Evolutionary conservation across 2,329 filamentous ascomycete species (phyloP).

Genomic region (Trichoderma sp.): DNA sequence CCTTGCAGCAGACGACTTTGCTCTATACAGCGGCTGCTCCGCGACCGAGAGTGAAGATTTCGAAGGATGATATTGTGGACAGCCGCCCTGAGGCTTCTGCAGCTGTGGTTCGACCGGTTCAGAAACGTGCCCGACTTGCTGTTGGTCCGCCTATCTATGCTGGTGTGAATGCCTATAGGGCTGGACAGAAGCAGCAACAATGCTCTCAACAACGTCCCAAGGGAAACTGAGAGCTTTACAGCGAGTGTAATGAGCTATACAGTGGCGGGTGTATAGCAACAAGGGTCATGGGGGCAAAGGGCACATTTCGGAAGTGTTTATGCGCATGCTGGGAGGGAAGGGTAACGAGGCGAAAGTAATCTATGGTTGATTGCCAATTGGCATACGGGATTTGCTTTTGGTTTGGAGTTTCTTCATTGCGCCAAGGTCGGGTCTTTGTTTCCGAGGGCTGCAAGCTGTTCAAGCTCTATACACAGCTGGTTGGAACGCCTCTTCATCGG

Average conservation of each 20-base stretch:
- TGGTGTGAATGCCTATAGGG: slow-evolving; percentile 31
- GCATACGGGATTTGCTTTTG: background rate
- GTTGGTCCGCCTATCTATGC: slow-evolving; percentile 21
- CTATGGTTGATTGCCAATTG: background rate
- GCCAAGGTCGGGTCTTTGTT: background rate
- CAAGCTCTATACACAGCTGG: background rate
- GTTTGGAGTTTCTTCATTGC: background rate
- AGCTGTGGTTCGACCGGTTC: background rate
- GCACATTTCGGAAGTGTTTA: background rate
- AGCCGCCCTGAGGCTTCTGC: background rate
- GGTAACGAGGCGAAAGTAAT: background rate
- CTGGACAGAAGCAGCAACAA: slow-evolving; percentile 15
- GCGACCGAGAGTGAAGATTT: background rate
- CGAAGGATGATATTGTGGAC: background rate
- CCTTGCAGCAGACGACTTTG: background rate
- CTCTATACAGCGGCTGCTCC: background rate
- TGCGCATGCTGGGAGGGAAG: background rate
- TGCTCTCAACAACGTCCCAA: background rate
- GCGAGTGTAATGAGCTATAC: background rate
- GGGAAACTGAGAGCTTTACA: background rate
- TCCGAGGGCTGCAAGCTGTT: background rate
- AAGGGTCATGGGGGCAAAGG: background rate
- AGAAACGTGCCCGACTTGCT: background rate
- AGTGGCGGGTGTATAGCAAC: background rate
- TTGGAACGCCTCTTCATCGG: background rate